Conservation (phyloP, 495 filamentous ascomycete species). For the Tuber aestivum region DNA sequence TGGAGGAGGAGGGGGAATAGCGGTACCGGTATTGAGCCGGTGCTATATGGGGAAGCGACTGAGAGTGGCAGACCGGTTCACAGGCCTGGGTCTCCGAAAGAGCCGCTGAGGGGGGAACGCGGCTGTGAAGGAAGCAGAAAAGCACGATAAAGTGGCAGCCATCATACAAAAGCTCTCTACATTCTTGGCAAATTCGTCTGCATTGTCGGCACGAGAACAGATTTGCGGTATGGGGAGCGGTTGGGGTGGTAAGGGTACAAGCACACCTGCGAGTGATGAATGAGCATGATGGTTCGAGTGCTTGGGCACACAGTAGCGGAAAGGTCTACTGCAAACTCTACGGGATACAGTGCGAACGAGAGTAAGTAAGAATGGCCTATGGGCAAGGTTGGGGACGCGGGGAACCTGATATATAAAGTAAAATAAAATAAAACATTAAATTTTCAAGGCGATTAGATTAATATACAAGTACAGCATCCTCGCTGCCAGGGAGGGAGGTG, state of each 20-base stretch:
- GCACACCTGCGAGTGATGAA: neutral
- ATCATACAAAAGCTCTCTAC: neutral
- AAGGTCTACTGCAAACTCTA: neutral
- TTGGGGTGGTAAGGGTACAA: neutral
- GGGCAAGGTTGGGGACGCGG: conserved; percentile 15
- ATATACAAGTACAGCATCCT: neutral
- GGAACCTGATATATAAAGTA: no score
- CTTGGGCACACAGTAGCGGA: neutral
- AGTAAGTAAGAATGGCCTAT: conserved; percentile 7
- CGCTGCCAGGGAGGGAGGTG: neutral
- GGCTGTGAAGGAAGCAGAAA: neutral
- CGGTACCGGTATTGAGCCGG: neutral
- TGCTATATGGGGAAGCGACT: neutral
- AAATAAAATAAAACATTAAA: no score
- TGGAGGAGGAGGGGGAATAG: neutral
- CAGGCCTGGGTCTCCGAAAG: neutral
- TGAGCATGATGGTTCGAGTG: neutral
- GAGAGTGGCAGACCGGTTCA: neutral
- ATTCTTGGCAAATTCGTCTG: neutral
- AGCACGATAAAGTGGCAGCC: neutral
- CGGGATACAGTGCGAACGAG: conserved; percentile 6
- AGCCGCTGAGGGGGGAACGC: neutral
- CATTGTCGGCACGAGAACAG: neutral
- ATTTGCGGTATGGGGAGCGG: neutral
- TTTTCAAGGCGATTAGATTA: neutral